Evolutionary conservation across 441 rosid genomes (phyloP), one percentile per base, ranked within the genome.

Genomic region (Raphanus hybrid): DNA sequence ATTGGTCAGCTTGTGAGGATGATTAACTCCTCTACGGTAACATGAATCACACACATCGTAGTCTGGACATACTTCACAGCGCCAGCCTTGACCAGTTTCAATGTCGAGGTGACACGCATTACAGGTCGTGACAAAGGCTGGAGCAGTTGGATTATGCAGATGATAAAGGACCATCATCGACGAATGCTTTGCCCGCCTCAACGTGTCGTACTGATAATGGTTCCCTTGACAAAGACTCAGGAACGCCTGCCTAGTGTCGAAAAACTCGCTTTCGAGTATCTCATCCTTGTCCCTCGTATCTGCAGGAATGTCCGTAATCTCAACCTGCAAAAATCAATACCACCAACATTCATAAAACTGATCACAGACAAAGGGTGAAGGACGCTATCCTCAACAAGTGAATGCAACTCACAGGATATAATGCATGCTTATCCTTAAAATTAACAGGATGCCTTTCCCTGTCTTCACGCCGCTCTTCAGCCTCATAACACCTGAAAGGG

Each of bases 101-200:
- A 96, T 92, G 85, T 96, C 99, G 73, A 92, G 96, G 81, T 87
- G 90, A 68, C 99, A 96, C 61, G 85, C 69, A 59, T 89, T 89
- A 87, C 99, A 96, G 16, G 95, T 93, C 0, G 90, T 94, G 64
- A 96, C 98, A 85, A 93, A 93, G 58, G 98, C 98, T 70, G 98
- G 99, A 50, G 98, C 99, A 52, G 99, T 94, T 76, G 99, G 98
- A 85, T 96, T 96, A 76, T 96, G 99, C 64, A 96, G 98, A 84
- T 96, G 99, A 88, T 96, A 96, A 48, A 96, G 98, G 64, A 96
- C 97, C 99, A 96, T 96, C 98, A 96, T 96, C 7, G 99, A 96
- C 45, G 99, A 96, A 86, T 96, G 99, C 73, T 93, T 96, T 48
- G 99, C 99, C 71, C 99, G 92, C 78, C 99, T 88, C 75, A 96